Evolutionary conservation across 371 early-diverging fungal species (phyloP), one percentile per base, ranked within the genome.

Genomic region (Rhizopus stolonifer): DNA sequence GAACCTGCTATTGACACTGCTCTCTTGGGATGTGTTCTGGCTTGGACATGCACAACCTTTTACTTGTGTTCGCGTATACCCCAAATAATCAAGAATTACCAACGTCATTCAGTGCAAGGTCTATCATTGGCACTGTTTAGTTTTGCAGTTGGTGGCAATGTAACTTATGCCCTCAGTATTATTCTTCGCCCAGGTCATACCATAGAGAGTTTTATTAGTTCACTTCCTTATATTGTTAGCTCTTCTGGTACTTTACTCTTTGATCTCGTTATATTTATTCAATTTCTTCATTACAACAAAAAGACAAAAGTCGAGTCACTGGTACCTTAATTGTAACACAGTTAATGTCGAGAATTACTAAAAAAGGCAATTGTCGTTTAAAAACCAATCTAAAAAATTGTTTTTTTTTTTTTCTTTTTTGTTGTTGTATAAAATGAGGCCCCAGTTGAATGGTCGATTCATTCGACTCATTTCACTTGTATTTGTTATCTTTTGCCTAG

Each of bases 61-160:
- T 88, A 89, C 54, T 52, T 89, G 15, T 58, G 74, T 0, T 79
- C 81, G 15, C 73, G 90, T 15, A 61, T 87, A 45, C 88, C 90
- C 9, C 90, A 89, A 54, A 77, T 89, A 40, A 61, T 64, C 55
- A 81, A 84, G 49, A 84, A 84, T 36, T 59, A 57, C 25, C 53
- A 67, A 7, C 70, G 88, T n/a, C 69, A 72, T 33, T 86, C 88
- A 2, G 80, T 80, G 3, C 69, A 81, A 26, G 87, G 88, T 0
- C 61, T 89, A 3, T 79, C 85, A 1, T 64, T 85, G 14, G 48
- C 71, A 8, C 73, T 87, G 66, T 86, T 89, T 61, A 64, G 71
- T 40, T 85, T 79, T 65, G 85, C 90, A 0, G 82, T 81, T 3
- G 54, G 74, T 51, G 90, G 85, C 3, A 89, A 89, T 52, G 40